Percentiles rank a stretch among this genome's conserved stretches.
These are phyloP conservation scores for Talaromyces liani DNA, from an alignment of 495 filamentous ascomycete species.

Conservation along the genomic window DNA sequence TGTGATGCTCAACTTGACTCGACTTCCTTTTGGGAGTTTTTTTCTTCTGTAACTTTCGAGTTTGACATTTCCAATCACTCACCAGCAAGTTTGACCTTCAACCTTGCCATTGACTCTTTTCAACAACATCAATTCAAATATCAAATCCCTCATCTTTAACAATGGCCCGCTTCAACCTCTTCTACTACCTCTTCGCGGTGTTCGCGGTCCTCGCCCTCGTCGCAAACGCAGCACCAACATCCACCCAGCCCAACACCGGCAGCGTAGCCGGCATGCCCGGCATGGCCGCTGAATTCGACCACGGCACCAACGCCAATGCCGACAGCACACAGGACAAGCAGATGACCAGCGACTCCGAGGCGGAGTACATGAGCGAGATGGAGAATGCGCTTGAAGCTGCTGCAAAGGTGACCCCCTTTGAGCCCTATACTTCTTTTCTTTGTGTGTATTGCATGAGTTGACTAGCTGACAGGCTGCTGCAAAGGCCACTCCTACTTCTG, in stretches of 20 bases:
- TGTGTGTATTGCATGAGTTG: not conserved
- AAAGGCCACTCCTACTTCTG: constrained; percentile 12
- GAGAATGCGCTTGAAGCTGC: not conserved
- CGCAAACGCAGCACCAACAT: constrained; percentile 26
- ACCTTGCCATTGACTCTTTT: constrained; percentile 14
- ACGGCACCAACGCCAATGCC: constrained; percentile 7
- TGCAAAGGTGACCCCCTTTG: not conserved
- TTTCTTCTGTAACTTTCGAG: not conserved
- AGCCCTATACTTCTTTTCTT: not conserved
- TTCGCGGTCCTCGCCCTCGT: constrained; percentile 25
- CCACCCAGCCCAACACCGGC: constrained; percentile 9
- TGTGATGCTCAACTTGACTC: not conserved
- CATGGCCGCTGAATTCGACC: not conserved
- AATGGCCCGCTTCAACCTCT: constrained; percentile 33
- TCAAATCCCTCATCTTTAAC: not conserved
- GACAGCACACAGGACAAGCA: constrained; percentile 12
- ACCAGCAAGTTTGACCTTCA: not conserved
- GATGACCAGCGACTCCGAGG: constrained; percentile 12
- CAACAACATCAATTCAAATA: constrained; percentile 1
- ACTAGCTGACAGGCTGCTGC: constrained; percentile 6
- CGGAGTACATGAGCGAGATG: not conserved
- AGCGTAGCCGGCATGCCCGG: constrained; percentile 4
- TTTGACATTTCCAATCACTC: not conserved
- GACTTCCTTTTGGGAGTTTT: not conserved
- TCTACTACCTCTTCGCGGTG: constrained; percentile 19